Base-by-base conservation (phyloP, 345 rosid genomes). In the Kandelia obovata region DNA sequence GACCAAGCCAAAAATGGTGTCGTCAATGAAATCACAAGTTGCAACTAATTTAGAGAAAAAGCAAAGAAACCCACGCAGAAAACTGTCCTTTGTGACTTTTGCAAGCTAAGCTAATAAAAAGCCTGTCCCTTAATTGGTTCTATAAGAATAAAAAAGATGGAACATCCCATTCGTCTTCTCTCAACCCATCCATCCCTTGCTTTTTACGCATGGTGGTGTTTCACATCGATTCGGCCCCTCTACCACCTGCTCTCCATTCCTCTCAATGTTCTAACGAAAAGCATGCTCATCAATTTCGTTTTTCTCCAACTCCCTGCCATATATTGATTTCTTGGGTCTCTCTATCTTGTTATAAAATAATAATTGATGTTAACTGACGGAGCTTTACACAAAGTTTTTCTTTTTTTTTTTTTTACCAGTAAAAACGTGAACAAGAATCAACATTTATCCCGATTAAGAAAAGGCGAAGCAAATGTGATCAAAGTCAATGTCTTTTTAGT, bases 101-200 rank as follows among this genome's bases (percentile, higher is more conserved):
- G 88, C 80, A 80, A 84, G 81, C 82, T 62, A 80, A 78, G 82
- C 67, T 67, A 79, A 43, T 49, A 60, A 56, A 58, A 23, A 34
- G 59, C 51, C 66, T 32, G 43, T 68, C 70, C 52, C 74, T 64
- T 71, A 68, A 26, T 71, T 64, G 69, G 46, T 56, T 58, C 17
- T 35, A 56, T 32, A 17, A 23, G 58, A 47, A 9, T 43, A 6
- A 65, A 63, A 53, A 76, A 80, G 84, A 76, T 84, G 80, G 51
- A 30, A 78, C 46, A 84, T 84, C 88, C 23, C 51, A 75, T 82
- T 79, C 76, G 58, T 69, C 77, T 70, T 34, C 21, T 56, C 64
- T 72, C 81, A 55, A 61, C 34, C 51, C 2, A 1, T 62, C 23
- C 64, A 53, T 74, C 57, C 76, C 81, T 79, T 84, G 82, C 68